Evolutionary conservation across 2,329 filamentous ascomycete species (phyloP), one percentile per base, ranked within the genome.

Genomic region (Verticillium albo-atrum): DNA sequence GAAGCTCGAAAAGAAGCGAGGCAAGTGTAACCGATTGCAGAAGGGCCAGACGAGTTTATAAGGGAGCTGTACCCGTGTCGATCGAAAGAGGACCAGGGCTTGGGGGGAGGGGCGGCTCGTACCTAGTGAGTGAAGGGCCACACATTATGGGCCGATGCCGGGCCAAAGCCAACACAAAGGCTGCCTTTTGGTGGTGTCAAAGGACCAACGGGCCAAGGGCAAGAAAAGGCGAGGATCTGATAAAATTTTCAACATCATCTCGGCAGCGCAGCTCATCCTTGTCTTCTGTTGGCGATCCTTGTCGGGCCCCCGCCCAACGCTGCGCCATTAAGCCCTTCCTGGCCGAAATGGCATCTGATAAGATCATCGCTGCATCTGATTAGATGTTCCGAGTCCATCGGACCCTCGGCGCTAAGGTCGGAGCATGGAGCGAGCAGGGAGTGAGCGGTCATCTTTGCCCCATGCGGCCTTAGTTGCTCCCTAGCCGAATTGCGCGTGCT

Each of bases 211-310:
- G 10, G 51, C 25, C 12, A 27, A 53, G 51, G 51, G 27, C 25
- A 53, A 53, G 27, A 53, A 53, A 53, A 53, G 42, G 42, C 42
- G 42, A 50, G 42, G 51, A 53, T 53, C 51, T 53, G 51, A 53
- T 53, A 53, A 53, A 28, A 53, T 53, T 53, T 53, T 53, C 51
- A 50, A 14, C 42, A 50, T 50, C 42, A 50, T 50, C 42, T 50
- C 42, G 42, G 42, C 42, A 50, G 20, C 42, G 12, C 20, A 50
- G 42, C 42, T 50, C 42, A 50, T 50, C 42, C 42, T 23, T 50
- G 42, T 50, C n/a, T 25, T 9, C 14, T 4, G 42, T 20, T 20
- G 42, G 20, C 20, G 42, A 50, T 50, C 42, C 42, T 23, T 12
- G 42, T 23, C n/a, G 7, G 14, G 20, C 9, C 42, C 42, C 42